Evolutionary conservation across 495 filamentous ascomycete genomes (phyloP).

Genomic region (Penicillium cosmopolitanum): DNA sequence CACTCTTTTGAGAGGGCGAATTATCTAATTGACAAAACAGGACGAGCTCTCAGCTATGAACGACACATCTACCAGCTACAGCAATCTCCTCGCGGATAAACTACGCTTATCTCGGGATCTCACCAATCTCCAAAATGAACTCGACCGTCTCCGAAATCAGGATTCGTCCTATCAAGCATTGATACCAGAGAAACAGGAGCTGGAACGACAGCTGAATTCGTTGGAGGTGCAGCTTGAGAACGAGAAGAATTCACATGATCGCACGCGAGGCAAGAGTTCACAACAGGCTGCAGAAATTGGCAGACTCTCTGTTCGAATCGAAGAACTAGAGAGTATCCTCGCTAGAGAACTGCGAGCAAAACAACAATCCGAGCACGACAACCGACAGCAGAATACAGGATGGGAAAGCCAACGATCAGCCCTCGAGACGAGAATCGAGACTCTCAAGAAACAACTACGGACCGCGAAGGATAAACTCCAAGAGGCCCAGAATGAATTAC

Average conservation of each 20-base stretch:
- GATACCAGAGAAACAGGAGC: conserved; percentile 71
- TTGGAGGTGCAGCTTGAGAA: conserved; percentile 80
- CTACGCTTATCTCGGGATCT: conserved; percentile 72
- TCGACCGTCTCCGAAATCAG: conserved; percentile 78
- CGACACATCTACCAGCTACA: conserved; percentile 63
- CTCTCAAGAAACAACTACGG: conserved; percentile 66
- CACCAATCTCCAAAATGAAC: conserved; percentile 68
- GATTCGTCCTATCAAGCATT: conserved; percentile 64
- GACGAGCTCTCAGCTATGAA: conserved; percentile 69
- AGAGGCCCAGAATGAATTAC: conserved; percentile 49
- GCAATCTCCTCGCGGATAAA: conserved; percentile 76
- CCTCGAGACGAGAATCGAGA: conserved; percentile 69
- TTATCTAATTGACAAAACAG: conserved; percentile 40
- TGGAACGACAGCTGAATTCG: conserved; percentile 74
- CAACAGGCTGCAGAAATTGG: conserved; percentile 50
- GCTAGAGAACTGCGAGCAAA: conserved; percentile 45
- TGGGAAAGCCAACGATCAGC: conserved; percentile 59
- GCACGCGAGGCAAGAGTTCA: conserved; percentile 55
- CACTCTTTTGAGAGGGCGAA: not conserved
- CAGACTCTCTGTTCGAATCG: conserved; percentile 42
- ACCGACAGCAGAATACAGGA: conserved; percentile 39
- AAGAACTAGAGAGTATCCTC: conserved; percentile 49
- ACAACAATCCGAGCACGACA: conserved; percentile 36
- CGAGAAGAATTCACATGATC: conserved; percentile 70
- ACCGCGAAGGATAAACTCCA: conserved; percentile 73